These are phyloP conservation scores for Cicer yamashitae DNA, from an alignment of 306 rosid species.

Conservation along the genomic window DNA sequence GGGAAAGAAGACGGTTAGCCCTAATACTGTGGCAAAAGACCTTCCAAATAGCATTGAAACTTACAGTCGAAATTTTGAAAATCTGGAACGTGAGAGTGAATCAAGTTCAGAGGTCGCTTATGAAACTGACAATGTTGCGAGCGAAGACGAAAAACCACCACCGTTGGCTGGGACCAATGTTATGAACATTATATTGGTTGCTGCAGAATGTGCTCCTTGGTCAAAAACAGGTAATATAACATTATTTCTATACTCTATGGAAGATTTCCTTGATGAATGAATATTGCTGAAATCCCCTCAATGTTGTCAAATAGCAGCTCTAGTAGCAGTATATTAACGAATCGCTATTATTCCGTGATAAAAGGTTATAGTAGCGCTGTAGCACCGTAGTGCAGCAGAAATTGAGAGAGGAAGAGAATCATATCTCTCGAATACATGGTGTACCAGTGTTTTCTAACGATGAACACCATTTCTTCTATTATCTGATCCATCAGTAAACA, in stretches of 20 bases:
- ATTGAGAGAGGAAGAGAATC: too few species aligned
- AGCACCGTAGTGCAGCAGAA: too few species aligned
- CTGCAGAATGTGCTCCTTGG: constrained; percentile 97
- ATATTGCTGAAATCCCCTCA: background rate
- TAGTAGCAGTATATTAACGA: too few species aligned
- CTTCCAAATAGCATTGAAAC: constrained; percentile 38
- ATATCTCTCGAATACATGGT: too few species aligned
- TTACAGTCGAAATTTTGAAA: constrained; percentile 43
- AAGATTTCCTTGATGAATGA: constrained; percentile 23
- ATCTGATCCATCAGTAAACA: too few species aligned
- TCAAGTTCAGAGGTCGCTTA: constrained; percentile 43
- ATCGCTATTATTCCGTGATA: too few species aligned
- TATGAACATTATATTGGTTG: constrained; percentile 83
- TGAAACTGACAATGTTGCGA: constrained; percentile 40
- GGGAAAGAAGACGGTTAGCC: constrained; percentile 26
- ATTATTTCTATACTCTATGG: constrained; percentile 22
- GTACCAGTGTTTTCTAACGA: too few species aligned
- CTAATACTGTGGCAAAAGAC: constrained; percentile 48
- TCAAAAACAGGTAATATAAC: constrained; percentile 76
- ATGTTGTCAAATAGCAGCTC: too few species aligned
- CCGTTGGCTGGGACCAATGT: constrained; percentile 91
- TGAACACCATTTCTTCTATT: too few species aligned
- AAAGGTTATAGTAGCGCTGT: too few species aligned
- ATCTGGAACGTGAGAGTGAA: constrained; percentile 38
- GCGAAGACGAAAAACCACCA: constrained; percentile 55